Base-by-base conservation (phyloP, 2,329 filamentous ascomycete genomes). In the Thielaviopsis punctulata region DNA sequence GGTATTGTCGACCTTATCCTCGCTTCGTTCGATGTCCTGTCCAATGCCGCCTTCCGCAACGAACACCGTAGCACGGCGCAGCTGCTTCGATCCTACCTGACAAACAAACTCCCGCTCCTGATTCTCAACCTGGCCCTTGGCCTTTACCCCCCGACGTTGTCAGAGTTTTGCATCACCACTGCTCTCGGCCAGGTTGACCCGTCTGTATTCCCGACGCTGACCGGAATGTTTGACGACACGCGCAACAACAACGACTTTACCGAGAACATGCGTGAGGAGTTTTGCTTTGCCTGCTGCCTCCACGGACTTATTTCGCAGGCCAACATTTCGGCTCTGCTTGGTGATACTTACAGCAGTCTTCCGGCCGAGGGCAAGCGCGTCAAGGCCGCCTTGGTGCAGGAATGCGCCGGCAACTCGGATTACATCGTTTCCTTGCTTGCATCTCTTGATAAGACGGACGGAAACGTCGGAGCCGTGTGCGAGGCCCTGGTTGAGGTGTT, bases 401-500 rank as follows among this genome's bases (percentile, higher is more conserved):
- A 92, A 61, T 95, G 88, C 57, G 75, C 83, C 47, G 75, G 77
- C 10, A 86, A 93, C 58, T 77, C 81, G 0, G 84, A 87, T 56
- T 79, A 81, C 57, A 79, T 85, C 1, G 84, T 88, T 58, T 76
- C 80, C 44, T 71, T 94, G 27, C 78, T 95, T 41, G 77, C 80
- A 39, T 87, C 94, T 60, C 71, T 98, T 22, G 87, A 95, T 53
- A 83, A 82, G 49, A 88, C 92, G 75, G 86, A 94, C 60, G 90
- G 90, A 1, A 95, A 95, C 63, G 86, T 86, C 2, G 87, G 86
- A 2, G 86, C 87, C 2, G 86, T 93, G 18, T 84, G 84, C 49
- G 80, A 82, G 55, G 89, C 88, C 2, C 70, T 89, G 45, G 77
- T 80, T 39, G 83, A 86, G 69, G 73, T 85, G 27, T 75, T 88